Percentiles rank a stretch among this genome's conserved stretches.
Evolutionary conservation across 1,139 yeast species (phyloP).

Genomic region (Candida sp.): DNA sequence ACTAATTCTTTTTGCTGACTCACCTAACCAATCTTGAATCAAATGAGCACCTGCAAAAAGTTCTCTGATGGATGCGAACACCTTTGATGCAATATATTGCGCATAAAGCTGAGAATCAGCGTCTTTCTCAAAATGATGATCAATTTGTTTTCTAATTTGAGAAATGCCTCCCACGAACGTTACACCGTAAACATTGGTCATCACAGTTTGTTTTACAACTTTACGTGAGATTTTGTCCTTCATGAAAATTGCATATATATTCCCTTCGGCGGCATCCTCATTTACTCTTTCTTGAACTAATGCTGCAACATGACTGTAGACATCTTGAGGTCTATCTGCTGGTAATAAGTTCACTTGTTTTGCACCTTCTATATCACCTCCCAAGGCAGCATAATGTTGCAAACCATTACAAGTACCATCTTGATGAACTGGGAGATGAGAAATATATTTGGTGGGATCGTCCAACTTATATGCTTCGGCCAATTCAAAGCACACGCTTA

Average conservation of each 20-base stretch:
- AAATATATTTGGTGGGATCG: constrained; percentile 72
- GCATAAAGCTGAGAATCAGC: constrained; percentile 44
- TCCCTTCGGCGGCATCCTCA: constrained; percentile 55
- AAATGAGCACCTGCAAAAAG: constrained; percentile 90
- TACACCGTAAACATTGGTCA: constrained; percentile 99
- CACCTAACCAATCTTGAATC: constrained; percentile 96
- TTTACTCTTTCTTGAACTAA: constrained; percentile 63
- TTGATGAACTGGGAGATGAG: constrained; percentile 91
- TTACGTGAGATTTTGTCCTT: constrained; percentile 74
- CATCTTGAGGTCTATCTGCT: constrained; percentile 85
- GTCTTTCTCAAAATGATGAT: constrained; percentile 40
- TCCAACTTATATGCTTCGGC: constrained; percentile 64
- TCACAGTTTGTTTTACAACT: constrained; percentile 93
- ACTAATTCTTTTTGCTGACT: constrained; percentile 77
- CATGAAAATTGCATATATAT: constrained; percentile 50
- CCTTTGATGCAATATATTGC: constrained; percentile 71
- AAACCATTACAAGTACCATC: constrained; percentile 98
- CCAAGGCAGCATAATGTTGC: constrained; percentile 97
- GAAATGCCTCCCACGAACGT: constrained; percentile 91
- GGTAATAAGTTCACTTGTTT: constrained; percentile 86
- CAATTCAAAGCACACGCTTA: constrained; percentile 83
- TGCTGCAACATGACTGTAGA: constrained; percentile 77
- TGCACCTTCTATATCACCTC: constrained; percentile 96
- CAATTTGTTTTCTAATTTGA: constrained; percentile 73
- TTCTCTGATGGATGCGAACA: constrained; percentile 80